Evolutionary conservation across 2,329 filamentous ascomycete genomes (phyloP).

Genomic region (Dichotomopilus funicola): DNA sequence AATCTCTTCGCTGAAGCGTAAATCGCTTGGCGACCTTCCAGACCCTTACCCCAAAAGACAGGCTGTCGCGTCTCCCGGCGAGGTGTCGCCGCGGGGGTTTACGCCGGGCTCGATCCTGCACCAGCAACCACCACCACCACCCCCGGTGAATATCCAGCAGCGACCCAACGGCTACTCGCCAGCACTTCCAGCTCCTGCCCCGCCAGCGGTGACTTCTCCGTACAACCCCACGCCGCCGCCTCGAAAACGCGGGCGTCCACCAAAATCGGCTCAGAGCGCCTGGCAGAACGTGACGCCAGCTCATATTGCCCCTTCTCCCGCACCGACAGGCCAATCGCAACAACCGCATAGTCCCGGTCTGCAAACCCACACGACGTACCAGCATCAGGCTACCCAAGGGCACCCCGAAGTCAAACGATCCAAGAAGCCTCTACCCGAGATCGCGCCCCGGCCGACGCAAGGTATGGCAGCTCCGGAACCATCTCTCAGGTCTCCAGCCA

Average conservation of each 20-base stretch:
- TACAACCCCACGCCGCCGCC: slow-evolving; percentile 19
- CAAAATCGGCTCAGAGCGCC: slow-evolving; percentile 26
- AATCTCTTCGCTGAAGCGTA: slow-evolving; percentile 28
- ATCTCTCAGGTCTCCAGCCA: slow-evolving; percentile 7
- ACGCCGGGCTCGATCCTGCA: slow-evolving; percentile 11
- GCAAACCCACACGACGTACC: slow-evolving; percentile 1
- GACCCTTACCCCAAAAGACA: slow-evolving; percentile 29
- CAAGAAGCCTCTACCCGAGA: slow-evolving; percentile 14
- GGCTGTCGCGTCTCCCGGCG: slow-evolving; percentile 24
- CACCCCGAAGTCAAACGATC: slow-evolving; percentile 7
- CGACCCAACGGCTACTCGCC: slow-evolving; percentile 26
- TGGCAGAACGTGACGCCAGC: slow-evolving; percentile 20
- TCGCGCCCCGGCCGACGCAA: slow-evolving; percentile 14
- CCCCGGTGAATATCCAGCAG: slow-evolving; percentile 28
- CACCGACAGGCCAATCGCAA: neutral
- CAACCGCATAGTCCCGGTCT: slow-evolving; percentile 17
- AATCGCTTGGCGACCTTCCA: slow-evolving; percentile 26
- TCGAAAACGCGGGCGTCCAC: slow-evolving; percentile 31
- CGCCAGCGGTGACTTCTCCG: slow-evolving; percentile 14
- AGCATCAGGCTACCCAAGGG: slow-evolving; percentile 4
- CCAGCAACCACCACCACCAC: neutral
- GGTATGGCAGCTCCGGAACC: slow-evolving; percentile 3
- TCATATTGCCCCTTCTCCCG: slow-evolving; percentile 17
- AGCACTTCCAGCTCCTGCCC: slow-evolving; percentile 11
- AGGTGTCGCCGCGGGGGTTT: slow-evolving; percentile 15